Evolutionary conservation across 306 rosid genomes (phyloP), one percentile per base, ranked within the genome.

Genomic region (Glycine latifolia): DNA sequence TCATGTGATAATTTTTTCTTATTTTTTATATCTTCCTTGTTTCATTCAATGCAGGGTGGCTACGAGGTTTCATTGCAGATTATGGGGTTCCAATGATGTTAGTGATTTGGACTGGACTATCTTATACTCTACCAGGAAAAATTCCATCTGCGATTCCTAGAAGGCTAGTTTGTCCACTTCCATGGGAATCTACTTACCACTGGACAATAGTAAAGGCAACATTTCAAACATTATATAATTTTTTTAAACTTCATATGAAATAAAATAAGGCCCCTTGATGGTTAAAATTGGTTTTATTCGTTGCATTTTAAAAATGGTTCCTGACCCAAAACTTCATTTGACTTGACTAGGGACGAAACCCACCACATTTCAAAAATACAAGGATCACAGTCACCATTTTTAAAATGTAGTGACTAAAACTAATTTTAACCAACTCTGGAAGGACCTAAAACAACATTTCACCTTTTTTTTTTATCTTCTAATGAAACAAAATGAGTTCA

Each of bases 61-160:
- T 88, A 17, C 85, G 97, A 84, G 82, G 88, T 74, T 82, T 87
- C 39, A 54, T 86, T 52, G 94, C 97, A 35, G 96, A 93, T 73
- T 91, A 93, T 54, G 97, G 96, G 20, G 91, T 90, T 83, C 93
- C 97, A 41, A 15, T 91, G 47, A 90, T 90, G 93, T 88, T 93
- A 10, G 41, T 93, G 63, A 26, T 85, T 74, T 93, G 97, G 92
- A 90, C 94, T 26, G 94, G 82, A 5, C 39, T 91, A 54, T 93
- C 97, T 37, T 91, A 87, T 62, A 17, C 69, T 60, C 85, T 82
- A 50, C 91, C 96, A 12, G 63, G 46, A 48, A 56, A 86, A 82
- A 86, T 91, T 72, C 97, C 97, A n/a, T n/a, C 81, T 62, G 84
- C 73, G n/a, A 84, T 93, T 82, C 97, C 97, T 13, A 90, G 94